These are phyloP conservation scores for Ascochyta koolunga DNA, from an alignment of 2,329 filamentous ascomycete genomes.

Conservation along the genomic window DNA sequence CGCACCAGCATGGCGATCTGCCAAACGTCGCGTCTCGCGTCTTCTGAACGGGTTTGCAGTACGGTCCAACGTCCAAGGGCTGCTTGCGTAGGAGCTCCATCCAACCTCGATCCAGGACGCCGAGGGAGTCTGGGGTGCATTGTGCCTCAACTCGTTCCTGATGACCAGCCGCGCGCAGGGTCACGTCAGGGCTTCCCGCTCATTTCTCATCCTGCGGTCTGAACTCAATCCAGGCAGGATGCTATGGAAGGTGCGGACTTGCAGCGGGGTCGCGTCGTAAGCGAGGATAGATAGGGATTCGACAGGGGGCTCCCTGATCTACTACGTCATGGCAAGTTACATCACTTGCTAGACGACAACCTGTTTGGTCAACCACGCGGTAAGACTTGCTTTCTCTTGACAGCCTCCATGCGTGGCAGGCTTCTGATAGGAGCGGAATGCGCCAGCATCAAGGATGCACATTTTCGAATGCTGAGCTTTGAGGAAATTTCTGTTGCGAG, in stretches of 20 bases:
- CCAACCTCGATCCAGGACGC: not conserved
- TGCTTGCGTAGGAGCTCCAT: not conserved
- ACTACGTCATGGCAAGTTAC: constrained; percentile 23
- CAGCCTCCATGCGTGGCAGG: constrained; percentile 13
- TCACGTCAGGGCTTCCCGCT: constrained; percentile 9
- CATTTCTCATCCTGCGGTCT: constrained; percentile 10
- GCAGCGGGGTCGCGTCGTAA: constrained; percentile 18
- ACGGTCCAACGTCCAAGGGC: not conserved
- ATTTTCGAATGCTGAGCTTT: constrained; percentile 14
- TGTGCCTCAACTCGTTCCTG: constrained; percentile 13
- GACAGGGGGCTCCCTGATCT: constrained; percentile 22
- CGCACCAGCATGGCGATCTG: constrained; percentile 13
- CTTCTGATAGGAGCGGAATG: constrained; percentile 27
- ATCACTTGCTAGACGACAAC: constrained; percentile 19
- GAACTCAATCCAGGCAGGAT: constrained; percentile 9
- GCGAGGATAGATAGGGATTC: constrained; percentile 16
- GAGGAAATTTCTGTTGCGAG: constrained; percentile 29
- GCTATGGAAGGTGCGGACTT: constrained; percentile 15
- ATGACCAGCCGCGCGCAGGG: constrained; percentile 12
- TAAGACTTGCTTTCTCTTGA: constrained; percentile 18
- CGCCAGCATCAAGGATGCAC: constrained; percentile 21
- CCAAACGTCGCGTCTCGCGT: constrained; percentile 16
- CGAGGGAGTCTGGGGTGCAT: constrained; percentile 3
- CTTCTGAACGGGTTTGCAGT: constrained; percentile 5
- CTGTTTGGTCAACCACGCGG: constrained; percentile 30